A percentile compares a stretch with the other conserved stretches of the same genome.
Conservation (phyloP, 129 eudicot species). For the Ambrosia trifida region DNA sequence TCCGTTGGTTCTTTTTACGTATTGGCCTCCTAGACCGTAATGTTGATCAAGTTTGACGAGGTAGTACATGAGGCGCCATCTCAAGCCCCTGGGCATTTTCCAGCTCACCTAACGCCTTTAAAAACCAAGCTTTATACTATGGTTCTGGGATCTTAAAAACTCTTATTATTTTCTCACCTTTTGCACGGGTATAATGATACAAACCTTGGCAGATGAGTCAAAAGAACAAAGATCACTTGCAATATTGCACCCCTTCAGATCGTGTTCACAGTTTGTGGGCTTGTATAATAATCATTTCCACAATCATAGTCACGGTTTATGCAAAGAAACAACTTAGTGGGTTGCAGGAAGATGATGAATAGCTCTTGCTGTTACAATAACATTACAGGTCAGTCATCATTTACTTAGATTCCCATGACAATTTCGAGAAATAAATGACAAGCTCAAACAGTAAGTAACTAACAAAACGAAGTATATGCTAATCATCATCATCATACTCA, state of each 20-base stretch:
- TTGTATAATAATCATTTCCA: constrained; percentile 40
- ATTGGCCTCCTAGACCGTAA: too few species aligned
- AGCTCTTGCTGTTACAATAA: constrained; percentile 34
- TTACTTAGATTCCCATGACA: background rate
- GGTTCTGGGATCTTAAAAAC: too few species aligned
- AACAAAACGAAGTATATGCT: constrained; percentile 13
- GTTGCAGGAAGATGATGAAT: constrained; percentile 47
- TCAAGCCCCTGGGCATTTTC: too few species aligned
- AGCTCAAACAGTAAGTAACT: constrained; percentile 20
- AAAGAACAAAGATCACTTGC: constrained; percentile 43
- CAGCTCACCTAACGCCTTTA: too few species aligned
- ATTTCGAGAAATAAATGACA: background rate
- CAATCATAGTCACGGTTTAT: constrained; percentile 46
- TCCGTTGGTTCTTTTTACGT: too few species aligned
- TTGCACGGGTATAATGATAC: constrained; percentile 60
- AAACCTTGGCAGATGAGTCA: constrained; percentile 60
- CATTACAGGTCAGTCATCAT: background rate
- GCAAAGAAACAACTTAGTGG: constrained; percentile 54
- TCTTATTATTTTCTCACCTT: background rate
- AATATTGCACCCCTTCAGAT: constrained; percentile 45
- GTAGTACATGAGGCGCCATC: too few species aligned
- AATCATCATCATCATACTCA: too few species aligned
- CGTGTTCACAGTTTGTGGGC: constrained; percentile 45
- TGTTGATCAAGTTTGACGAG: too few species aligned
- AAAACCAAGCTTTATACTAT: too few species aligned